A percentile compares a stretch with the other conserved stretches of the same genome.
phyloP scores from a whole-genome alignment of 2,329 filamentous ascomycete species.

The Diplodia seriata region DNA sequence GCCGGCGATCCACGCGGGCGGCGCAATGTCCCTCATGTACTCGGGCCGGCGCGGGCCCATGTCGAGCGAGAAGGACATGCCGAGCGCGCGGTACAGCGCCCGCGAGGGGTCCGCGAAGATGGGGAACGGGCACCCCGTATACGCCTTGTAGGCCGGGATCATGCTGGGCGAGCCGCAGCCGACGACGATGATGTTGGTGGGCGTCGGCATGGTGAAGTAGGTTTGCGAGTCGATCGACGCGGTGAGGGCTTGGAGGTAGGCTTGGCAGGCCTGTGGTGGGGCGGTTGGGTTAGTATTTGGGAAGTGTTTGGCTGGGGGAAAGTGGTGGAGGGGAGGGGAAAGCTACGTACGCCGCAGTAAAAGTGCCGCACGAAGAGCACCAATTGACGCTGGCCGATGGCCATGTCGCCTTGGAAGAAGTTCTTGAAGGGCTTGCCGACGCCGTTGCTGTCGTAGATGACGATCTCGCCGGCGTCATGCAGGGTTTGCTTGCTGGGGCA shows the following conservation, averaged over 20 bases:
- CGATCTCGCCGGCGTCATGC: constrained; percentile 39
- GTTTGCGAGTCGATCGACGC: constrained; percentile 54
- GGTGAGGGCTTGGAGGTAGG: constrained; percentile 67
- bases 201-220: constrained; percentile 54
- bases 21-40: constrained; percentile 60
- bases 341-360: constrained; percentile 48
- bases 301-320: neutral
- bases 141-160: constrained; percentile 66
- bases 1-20: constrained; percentile 41
- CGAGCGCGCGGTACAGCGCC: constrained; percentile 68
- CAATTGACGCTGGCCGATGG: constrained; percentile 47
- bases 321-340: too few relatives aligned
- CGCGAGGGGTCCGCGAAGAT: constrained; percentile 72
- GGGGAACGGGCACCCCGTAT: constrained; percentile 67
- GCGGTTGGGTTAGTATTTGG: neutral
- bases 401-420: constrained; percentile 61
- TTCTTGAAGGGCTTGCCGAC: constrained; percentile 67
- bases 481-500: constrained; percentile 10
- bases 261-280: constrained; percentile 69
- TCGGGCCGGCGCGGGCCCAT: constrained; percentile 62
- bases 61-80: constrained; percentile 67
- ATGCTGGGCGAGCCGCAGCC: constrained; percentile 71
- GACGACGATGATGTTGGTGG: constrained; percentile 68
- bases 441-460: constrained; percentile 66
- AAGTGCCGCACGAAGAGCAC: constrained; percentile 52